Conservation (phyloP, 805 yeast genomes). For the Teunomyces stri region DNA sequence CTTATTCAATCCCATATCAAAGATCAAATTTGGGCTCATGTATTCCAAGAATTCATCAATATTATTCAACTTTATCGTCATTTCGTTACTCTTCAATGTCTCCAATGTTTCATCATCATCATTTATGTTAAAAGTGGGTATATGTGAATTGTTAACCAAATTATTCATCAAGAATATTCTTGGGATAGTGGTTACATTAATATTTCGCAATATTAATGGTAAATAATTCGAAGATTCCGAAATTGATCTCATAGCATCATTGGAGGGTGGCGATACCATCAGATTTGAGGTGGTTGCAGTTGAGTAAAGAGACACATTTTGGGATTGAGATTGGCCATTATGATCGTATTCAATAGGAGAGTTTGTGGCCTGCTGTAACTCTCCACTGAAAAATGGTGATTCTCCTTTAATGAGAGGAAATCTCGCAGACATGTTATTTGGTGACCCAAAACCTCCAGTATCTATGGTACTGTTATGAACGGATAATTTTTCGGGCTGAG, state of each 20-base stretch:
- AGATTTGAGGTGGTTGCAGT: background rate
- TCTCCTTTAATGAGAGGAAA: conserved; percentile 14
- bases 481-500: conserved; percentile 1
- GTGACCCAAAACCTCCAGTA: conserved; percentile 18
- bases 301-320: background rate
- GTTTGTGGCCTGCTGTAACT: conserved; percentile 9
- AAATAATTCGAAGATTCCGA: conserved; percentile 55
- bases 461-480: conserved; percentile 6
- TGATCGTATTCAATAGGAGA: conserved; percentile 15
- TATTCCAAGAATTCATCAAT: conserved; percentile 35
- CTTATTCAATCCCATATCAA: conserved; percentile 30
- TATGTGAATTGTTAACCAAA: conserved; percentile 21
- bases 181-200: conserved; percentile 65
- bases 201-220: conserved; percentile 64
- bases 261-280: background rate
- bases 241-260: conserved; percentile 6
- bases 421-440: conserved; percentile 10
- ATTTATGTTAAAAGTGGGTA: conserved; percentile 29
- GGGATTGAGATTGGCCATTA: background rate
- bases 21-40: conserved; percentile 42
- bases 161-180: conserved; percentile 42
- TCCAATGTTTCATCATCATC: conserved; percentile 34
- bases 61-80: conserved; percentile 25
- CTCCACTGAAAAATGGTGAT: conserved; percentile 18
- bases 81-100: conserved; percentile 25